phyloP scores from a whole-genome alignment of 108 stramenopile genomes.

The Aurantiochytrium sp. region DNA sequence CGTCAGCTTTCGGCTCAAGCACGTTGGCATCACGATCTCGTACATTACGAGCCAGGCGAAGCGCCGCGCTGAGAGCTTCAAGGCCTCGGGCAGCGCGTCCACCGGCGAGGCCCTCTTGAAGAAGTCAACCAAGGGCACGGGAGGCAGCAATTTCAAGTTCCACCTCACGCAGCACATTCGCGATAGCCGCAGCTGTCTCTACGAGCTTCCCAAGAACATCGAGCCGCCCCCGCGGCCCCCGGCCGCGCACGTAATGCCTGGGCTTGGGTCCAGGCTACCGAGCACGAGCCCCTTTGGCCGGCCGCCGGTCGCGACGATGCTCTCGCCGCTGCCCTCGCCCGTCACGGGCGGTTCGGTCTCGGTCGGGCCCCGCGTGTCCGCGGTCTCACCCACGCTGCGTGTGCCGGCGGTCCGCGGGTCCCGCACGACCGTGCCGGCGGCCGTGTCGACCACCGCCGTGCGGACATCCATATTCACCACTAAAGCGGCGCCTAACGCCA shows the following conservation, averaged over 20 bases:
- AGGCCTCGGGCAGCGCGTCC: not conserved
- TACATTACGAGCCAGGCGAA: slow-evolving; percentile 22
- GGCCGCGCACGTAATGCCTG: not conserved
- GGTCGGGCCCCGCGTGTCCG: too few relatives aligned
- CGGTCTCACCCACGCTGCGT: too few relatives aligned
- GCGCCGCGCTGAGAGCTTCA: not conserved
- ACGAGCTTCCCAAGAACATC: not conserved
- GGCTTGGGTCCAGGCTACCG: not conserved
- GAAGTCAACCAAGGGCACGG: not conserved
- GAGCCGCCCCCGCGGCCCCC: not conserved
- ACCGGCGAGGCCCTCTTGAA: not conserved
- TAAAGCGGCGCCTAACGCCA: too few relatives aligned
- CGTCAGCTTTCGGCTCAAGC: not conserved
- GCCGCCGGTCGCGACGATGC: too few relatives aligned
- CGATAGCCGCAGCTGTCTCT: not conserved
- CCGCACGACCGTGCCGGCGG: too few relatives aligned
- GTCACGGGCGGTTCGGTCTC: too few relatives aligned
- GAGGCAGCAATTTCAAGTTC: not conserved
- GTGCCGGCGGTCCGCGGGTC: too few relatives aligned
- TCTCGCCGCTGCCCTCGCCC: too few relatives aligned
- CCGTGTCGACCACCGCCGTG: too few relatives aligned
- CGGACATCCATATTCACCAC: too few relatives aligned
- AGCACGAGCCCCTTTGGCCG: not conserved
- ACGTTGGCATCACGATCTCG: not conserved
- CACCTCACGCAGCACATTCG: not conserved